Evolutionary conservation across 208 protist genomes (phyloP), one percentile per base, ranked within the genome.

Genomic region (Trypanosoma rangeli): DNA sequence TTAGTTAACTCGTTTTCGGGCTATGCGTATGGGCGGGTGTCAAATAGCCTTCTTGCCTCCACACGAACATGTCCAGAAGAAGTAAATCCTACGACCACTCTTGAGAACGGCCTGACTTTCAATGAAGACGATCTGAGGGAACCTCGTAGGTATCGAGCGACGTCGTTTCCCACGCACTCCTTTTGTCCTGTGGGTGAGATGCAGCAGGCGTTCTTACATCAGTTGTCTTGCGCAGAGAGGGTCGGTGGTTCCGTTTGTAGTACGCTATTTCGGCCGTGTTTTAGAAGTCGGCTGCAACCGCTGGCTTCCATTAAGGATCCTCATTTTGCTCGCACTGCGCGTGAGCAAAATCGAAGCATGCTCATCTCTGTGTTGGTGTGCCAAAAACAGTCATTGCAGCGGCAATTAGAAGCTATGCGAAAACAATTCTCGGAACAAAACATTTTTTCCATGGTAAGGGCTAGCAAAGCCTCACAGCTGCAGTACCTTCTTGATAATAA

Each of bases 401-500:
- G 76, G 37, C 79, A 91, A 55, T 74, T 95, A 0, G 65, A 44
- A 20, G 64, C 81, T 31, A 70, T 92, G 29, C 76, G 85, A 46
- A 69, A 65, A n/a, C 84, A 93, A 67, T 68, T 86, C 8, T 89
- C 85, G 5, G 70, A 58, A 33, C 60, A 74, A 28, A 95, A 89
- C 74, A 89, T 94, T 61, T 95, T 95, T 70, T 86, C 90, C 9
- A 64, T 95, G 13, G 85, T 95, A 20, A 82, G 86, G 58, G 77
- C 86, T 33, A 91, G 85, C 68, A 92, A 92, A 63, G 77, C 86
- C 18, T 87, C 86, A 48, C 79, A 87, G 77, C 64, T 96, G 63
- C 86, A 91, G 72, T 82, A 86, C 64, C 78, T 96, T 3, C 76
- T 96, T 26, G 81, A 90, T 50, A 76, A 86, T 48, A 63, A 62